Base-by-base conservation (phyloP, 2,329 filamentous ascomycete species). In the Beauveria rudraprayagi region DNA sequence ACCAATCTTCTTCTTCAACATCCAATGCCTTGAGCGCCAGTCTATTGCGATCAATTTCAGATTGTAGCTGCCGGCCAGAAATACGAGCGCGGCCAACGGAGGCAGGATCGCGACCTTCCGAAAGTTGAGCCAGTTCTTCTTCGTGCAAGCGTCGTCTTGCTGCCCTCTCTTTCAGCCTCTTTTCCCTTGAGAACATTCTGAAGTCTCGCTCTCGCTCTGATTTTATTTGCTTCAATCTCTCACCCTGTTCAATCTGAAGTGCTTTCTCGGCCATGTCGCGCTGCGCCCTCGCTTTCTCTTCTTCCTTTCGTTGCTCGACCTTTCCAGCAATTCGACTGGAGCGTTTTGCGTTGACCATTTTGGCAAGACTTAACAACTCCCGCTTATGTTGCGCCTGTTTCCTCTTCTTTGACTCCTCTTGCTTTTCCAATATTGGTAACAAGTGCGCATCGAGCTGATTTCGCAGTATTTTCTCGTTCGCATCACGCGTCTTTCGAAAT, bases 331-430 rank as follows among this genome's bases (percentile, higher is more conserved):
- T 85, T 64, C 94, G 86, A 68, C 91, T 96, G 1, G 94, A 99
- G 64, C 94, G 82, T 76, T 99, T 99, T 4, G 94, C 93, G 61
- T 88, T 90, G n/a, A 91, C 91, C 76, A 97, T 83, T 71, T 94
- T 93, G 67, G 93, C 88, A 65, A 96, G 74, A 66, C 86, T 91
- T 57, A 91, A 78, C 24, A 96, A 75, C 68, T 97, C 93, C 64
- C 87, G 90, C 70, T 95, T 85, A 67, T 88, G 80, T 63, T 86
- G 83, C 3, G 78, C 68, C 55, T 88, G 79, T 78, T 91, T 81
- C 75, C 85, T 76, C 72, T 93, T 92, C 63, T 87, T 86, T 34
- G 86, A 83, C 67, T 92, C 83, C 67, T 88, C 85, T 66, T 90
- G 86, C 68, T 89, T 90, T 73, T 95, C 88, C 16, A 99, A 82